A percentile compares a stretch with the other conserved stretches of the same genome.
These are phyloP conservation scores for Coniochaeta sp. DNA, from an alignment of 2,329 filamentous ascomycete species.

Conservation along the genomic window DNA sequence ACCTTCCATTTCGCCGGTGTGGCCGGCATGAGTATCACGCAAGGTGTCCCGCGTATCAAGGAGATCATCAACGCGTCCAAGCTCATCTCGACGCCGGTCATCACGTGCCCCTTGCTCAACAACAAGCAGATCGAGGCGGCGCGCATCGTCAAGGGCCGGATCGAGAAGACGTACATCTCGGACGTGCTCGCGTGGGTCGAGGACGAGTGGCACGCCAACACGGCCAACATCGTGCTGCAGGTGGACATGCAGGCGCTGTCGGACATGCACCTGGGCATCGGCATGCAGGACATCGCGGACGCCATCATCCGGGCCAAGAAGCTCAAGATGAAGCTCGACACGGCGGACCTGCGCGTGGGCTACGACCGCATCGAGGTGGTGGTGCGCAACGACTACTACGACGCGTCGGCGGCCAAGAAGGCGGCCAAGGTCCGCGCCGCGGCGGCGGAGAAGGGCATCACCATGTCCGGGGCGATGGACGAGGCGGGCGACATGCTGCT, in stretches of 20 bases:
- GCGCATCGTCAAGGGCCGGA: slow-evolving; percentile 84
- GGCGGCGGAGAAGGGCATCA: slow-evolving; percentile 31
- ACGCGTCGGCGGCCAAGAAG: slow-evolving; percentile 39
- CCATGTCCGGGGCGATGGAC: slow-evolving; percentile 20
- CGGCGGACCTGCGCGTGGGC: slow-evolving; percentile 56
- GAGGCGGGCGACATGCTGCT: slow-evolving; percentile 61
- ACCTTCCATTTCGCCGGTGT: slow-evolving; percentile 99
- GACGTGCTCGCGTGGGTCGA: slow-evolving; percentile 78
- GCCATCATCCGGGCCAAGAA: slow-evolving; percentile 78
- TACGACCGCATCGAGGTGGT: slow-evolving; percentile 64
- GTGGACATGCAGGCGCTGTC: slow-evolving; percentile 74
- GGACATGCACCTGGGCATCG: slow-evolving; percentile 75
- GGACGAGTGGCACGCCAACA: slow-evolving; percentile 76
- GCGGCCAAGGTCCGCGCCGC: slow-evolving; percentile 37
- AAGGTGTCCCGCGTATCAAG: slow-evolving; percentile 99
- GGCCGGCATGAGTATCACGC: slow-evolving; percentile 97
- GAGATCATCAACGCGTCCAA: slow-evolving; percentile 99
- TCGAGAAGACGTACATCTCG: slow-evolving; percentile 87
- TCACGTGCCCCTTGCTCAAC: slow-evolving; percentile 77
- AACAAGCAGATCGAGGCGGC: slow-evolving; percentile 69
- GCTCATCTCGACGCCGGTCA: slow-evolving; percentile 87
- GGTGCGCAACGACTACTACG: slow-evolving; percentile 49
- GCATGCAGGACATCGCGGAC: slow-evolving; percentile 61
- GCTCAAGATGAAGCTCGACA: slow-evolving; percentile 73
- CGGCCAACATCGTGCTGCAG: slow-evolving; percentile 70